Evolutionary conservation across 2,329 filamentous ascomycete species (phyloP), one percentile per base, ranked within the genome.

Genomic region (Diaporthe sp.): DNA sequence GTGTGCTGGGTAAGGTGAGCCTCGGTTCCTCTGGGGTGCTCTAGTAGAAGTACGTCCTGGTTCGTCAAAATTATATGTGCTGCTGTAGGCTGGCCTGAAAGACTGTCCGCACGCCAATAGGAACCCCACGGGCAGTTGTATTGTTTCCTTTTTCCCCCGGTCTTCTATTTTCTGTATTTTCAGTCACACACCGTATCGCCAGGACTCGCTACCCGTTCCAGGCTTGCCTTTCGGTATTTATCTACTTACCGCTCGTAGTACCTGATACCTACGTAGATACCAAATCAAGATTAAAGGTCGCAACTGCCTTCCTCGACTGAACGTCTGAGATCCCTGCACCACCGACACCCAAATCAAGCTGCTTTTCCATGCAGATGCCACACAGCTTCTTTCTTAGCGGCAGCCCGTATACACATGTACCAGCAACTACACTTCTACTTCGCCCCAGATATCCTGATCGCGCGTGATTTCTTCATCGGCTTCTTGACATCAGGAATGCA

Each of bases 1-100:
- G 46, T 25, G 15, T 31, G 65, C 65, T 70, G 65, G 65, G 65
- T 70, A 55, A 70, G 65, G 65, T 42, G 65, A 70, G 34, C 65
- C 65, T 37, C 34, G n/a, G 46, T 19, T 31, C 19, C 60, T 39
- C 61, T 55, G n/a, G n/a, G 34, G 46, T 34, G 25, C 34, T 70
- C n/a, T 25, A 28, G 22, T 31, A 31, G 31, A 31, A 31, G 31
- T 51, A 44, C 61, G 31, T 31, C 37, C n/a, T 44, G 60, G 19
- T 8, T 62, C 3, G 22, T 49, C 44, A 22, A 49, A 22, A 22
- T 49, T 49, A 17, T 49, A 49, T 49, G 17, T 44, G 15, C 39
- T 25, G 10, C 37, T 22, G 22, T 25, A 13, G 53, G 22, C n/a
- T 25, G 15, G 58, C 6, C 22, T 42, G 37, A 60, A 9, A 44